A percentile compares a stretch with the other conserved stretches of the same genome.
Evolutionary conservation across 345 rosid species (phyloP).

Genomic region (Hibiscus trionum): DNA sequence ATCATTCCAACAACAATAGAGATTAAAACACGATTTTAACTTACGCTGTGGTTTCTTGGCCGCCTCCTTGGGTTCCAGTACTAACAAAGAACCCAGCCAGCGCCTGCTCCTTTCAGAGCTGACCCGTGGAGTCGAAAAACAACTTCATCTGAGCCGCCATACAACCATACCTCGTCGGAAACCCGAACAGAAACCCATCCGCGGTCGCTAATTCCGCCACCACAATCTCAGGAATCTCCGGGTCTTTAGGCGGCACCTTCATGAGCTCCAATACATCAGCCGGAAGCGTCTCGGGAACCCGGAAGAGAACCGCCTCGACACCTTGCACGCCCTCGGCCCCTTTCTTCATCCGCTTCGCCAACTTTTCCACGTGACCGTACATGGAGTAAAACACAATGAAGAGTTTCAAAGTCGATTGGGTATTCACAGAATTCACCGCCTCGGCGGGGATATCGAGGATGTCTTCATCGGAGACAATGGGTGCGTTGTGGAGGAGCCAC

Average conservation of each 20-base stretch:
- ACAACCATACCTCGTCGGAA: conserved; percentile 72
- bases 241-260: conserved; percentile 47
- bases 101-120: conserved; percentile 55
- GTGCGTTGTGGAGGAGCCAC: conserved; percentile 19
- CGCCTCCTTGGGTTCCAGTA: conserved; percentile 89
- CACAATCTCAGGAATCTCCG: conserved; percentile 41
- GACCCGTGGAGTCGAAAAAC: conserved; percentile 59
- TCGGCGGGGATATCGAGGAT: conserved; percentile 18
- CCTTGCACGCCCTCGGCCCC: conserved; percentile 54
- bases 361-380: conserved; percentile 53
- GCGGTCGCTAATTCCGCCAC: conserved; percentile 44
- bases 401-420: conserved; percentile 23
- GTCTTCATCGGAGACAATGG: conserved; percentile 35
- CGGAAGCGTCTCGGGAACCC: conserved; percentile 60
- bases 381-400: conserved; percentile 57
- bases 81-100: conserved; percentile 80
- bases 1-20: not conserved
- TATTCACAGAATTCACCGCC: not conserved
- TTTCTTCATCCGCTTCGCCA: conserved; percentile 65
- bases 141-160: conserved; percentile 87
- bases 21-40: not conserved
- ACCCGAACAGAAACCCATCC: conserved; percentile 62
- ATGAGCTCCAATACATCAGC: conserved; percentile 43
- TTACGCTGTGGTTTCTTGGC: conserved; percentile 88
- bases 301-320: conserved; percentile 45